Base-by-base conservation (phyloP, 2,329 filamentous ascomycete genomes). In the Cytospora piceicola region DNA sequence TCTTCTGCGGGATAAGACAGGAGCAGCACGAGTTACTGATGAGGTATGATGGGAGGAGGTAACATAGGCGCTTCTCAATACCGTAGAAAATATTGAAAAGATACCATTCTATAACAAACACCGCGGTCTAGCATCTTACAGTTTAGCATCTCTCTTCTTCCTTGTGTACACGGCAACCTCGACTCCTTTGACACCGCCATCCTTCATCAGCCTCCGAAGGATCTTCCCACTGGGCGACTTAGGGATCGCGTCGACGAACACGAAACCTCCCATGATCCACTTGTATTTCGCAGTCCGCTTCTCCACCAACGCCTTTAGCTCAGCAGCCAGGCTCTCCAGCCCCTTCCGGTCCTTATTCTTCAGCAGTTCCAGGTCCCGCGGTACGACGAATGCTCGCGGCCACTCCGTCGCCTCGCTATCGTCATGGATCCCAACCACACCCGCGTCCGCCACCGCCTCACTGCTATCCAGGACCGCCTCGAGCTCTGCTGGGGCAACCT, bases 241-340 rank as follows among this genome's bases (percentile, higher is more conserved):
- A 9, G 90, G 89, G 39, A 93, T 88, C 14, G 78, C 79, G 42
- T 90, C 84, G 2, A 90, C 79, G 73, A 92, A 91, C 24, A 84
- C 78, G 17, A 93, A 84, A 0, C 90, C 90, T 0, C 90, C 90
- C 3, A 84, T 85, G 67, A 92, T 80, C 74, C 87, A 83, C 76
- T 93, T 93, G 70, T 87, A 85, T 67, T 77, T 81, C 0, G 87
- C 83, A 32, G 90, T 85, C 57, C 83, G 83, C 72, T 82, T 79
- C 58, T 87, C 83, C 61, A 91, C 82, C 74, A 86, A 85, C 22
- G 74, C 73, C 71, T 83, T 81, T 57, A 92, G 83, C 20, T 85
- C 82, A 36, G 80, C 74, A 1, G 83, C 83, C 2, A 83, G 81
- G 15, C 79, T 78, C 46, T 78, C 78, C 9, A 81, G 74, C 29